Conservation (phyloP, 805 yeast species). For the Metschnikowia matae region DNA sequence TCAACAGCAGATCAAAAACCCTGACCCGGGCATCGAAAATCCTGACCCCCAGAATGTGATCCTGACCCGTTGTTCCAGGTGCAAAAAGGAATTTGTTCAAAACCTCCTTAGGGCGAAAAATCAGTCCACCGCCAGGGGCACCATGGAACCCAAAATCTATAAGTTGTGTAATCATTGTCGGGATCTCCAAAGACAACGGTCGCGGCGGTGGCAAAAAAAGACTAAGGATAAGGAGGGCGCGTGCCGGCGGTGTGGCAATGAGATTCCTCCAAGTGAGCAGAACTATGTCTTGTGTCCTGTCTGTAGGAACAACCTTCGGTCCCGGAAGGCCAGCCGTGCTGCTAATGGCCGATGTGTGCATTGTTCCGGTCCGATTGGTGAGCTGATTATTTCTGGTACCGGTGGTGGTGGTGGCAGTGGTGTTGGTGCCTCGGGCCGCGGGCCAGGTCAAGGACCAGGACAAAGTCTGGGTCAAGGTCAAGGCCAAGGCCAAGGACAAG, state of each 20-base stretch:
- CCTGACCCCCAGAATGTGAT: constrained; percentile 9
- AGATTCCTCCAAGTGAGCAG: constrained; percentile 47
- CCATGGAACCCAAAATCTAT: constrained; percentile 40
- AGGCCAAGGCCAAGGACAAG: no score
- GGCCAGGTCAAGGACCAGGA: no score
- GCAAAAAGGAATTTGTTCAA: constrained; percentile 57
- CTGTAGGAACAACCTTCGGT: constrained; percentile 53
- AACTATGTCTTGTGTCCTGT: constrained; percentile 57
- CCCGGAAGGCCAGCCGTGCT: constrained; percentile 54
- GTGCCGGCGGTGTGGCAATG: constrained; percentile 60
- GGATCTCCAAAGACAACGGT: constrained; percentile 57
- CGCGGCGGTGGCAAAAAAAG: constrained; percentile 60
- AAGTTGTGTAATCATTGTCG: constrained; percentile 64
- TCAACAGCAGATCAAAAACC: constrained; percentile 34
- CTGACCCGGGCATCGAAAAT: constrained; percentile 10
- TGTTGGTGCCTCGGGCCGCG: no score
- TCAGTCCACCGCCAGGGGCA: constrained; percentile 25
- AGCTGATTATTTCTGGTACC: constrained; percentile 25
- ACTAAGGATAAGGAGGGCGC: constrained; percentile 59
- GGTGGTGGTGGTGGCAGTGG: no score
- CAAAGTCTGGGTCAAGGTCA: no score
- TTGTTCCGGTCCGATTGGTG: constrained; percentile 54
- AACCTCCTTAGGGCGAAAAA: constrained; percentile 32
- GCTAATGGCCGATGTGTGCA: constrained; percentile 66
- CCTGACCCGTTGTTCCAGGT: constrained; percentile 44